Conservation (phyloP, 2,329 filamentous ascomycete species). For the Claviceps sp. region DNA sequence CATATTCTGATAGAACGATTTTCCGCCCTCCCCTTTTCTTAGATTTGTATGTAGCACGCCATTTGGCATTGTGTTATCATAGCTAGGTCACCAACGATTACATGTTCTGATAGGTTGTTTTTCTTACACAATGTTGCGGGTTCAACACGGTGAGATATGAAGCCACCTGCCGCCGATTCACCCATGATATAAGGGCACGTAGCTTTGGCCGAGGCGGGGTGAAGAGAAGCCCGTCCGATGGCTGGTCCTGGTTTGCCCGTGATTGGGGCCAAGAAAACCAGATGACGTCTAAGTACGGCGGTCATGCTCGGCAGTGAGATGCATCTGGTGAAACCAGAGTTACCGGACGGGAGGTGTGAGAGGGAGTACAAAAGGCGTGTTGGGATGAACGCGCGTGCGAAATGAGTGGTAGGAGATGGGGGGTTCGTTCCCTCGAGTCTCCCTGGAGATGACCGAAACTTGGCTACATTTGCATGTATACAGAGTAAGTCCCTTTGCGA, state of each 20-base stretch:
- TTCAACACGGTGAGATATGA: neutral
- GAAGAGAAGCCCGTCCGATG: neutral
- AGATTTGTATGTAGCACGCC: neutral
- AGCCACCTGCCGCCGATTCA: neutral
- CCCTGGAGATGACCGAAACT: neutral
- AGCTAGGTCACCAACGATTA: neutral
- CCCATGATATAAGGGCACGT: neutral
- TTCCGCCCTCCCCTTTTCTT: neutral
- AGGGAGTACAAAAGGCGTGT: neutral
- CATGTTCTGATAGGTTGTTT: neutral
- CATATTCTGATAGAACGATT: neutral
- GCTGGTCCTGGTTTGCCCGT: neutral
- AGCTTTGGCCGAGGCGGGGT: neutral
- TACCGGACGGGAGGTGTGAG: neutral
- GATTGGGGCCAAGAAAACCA: neutral
- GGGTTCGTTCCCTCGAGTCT: neutral
- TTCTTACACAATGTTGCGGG: neutral
- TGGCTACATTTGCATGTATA: neutral
- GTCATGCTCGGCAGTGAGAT: neutral
- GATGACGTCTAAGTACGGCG: neutral
- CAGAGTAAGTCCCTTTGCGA: too few relatives aligned
- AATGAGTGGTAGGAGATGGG: neutral
- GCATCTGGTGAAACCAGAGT: slow-evolving; percentile 1
- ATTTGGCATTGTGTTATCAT: neutral
- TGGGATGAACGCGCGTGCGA: neutral